Conservation (phyloP, 129 eudicot species). For the Oenanthe sinensis region DNA sequence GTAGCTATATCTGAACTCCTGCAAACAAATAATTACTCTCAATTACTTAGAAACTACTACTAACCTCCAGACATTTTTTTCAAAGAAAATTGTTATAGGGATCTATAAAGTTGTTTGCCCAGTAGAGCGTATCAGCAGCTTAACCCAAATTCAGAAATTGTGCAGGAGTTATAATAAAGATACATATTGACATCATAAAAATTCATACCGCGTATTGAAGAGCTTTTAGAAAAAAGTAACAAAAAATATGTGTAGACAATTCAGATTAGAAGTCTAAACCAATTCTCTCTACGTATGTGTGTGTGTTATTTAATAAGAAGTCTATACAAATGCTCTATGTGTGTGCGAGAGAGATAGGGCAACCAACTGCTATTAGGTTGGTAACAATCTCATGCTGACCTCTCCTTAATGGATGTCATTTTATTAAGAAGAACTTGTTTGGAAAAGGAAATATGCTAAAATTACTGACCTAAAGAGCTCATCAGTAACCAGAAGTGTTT, state of each 20-base stretch:
- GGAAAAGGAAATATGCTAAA: background rate
- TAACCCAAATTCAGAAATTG: background rate
- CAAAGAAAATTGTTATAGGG: background rate
- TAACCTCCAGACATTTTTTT: background rate
- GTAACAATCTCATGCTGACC: background rate
- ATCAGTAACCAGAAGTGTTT: conserved; percentile 86
- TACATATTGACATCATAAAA: background rate
- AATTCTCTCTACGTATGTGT: background rate
- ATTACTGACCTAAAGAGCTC: conserved; percentile 63
- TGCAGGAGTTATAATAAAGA: background rate
- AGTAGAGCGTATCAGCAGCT: background rate
- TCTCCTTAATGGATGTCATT: background rate
- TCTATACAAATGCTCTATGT: background rate
- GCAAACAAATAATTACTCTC: conserved; percentile 10
- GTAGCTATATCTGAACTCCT: conserved; percentile 77
- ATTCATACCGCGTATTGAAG: background rate
- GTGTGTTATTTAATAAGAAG: background rate
- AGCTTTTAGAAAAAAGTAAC: background rate
- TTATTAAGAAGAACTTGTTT: background rate
- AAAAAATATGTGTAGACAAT: background rate
- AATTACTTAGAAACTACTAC: background rate
- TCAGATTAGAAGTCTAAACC: background rate
- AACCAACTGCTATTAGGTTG: background rate
- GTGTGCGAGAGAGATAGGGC: background rate
- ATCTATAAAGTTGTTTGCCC: background rate